A percentile compares a stretch with the other conserved stretches of the same genome.
Evolutionary conservation across 2,329 filamentous ascomycete genomes (phyloP).

Genomic region (Arthrobotrys entomopaga): DNA sequence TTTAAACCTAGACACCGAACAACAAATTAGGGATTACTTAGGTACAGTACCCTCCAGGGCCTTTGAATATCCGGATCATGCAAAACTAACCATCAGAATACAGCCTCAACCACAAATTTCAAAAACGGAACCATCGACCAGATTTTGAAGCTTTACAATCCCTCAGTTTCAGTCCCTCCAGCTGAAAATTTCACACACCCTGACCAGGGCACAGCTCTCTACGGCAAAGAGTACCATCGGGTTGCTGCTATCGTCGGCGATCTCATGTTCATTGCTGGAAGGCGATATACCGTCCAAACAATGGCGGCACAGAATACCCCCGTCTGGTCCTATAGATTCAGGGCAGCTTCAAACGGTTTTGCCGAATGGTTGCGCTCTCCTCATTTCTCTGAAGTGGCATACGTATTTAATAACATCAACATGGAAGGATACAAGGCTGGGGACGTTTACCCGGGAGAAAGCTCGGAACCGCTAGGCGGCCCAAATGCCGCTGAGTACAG

Average conservation of each 20-base stretch:
- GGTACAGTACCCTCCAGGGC: not conserved
- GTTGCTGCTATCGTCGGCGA: slow-evolving; percentile 69
- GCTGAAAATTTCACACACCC: slow-evolving; percentile 43
- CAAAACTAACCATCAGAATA: not conserved
- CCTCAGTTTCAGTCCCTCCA: slow-evolving; percentile 16
- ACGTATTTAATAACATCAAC: slow-evolving; percentile 60
- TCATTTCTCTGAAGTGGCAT: slow-evolving; percentile 66
- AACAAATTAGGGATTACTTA: slow-evolving; percentile 14
- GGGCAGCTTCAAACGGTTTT: slow-evolving; percentile 67
- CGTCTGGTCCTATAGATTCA: slow-evolving; percentile 73
- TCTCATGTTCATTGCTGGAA: slow-evolving; percentile 67
- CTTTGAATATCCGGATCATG: not conserved
- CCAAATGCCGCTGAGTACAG: slow-evolving; percentile 58
- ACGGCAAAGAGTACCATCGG: slow-evolving; percentile 66
- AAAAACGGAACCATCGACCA: slow-evolving; percentile 15
- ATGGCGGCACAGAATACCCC: slow-evolving; percentile 66
- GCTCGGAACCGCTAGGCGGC: slow-evolving; percentile 3
- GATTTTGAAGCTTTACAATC: slow-evolving; percentile 11
- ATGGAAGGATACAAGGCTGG: slow-evolving; percentile 54
- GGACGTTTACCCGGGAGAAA: not conserved
- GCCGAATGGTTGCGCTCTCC: slow-evolving; percentile 64
- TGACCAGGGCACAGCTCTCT: slow-evolving; percentile 60
- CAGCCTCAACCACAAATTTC: slow-evolving; percentile 12
- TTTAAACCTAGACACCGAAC: not conserved
- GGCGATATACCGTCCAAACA: slow-evolving; percentile 67